Base-by-base conservation (phyloP, 805 yeast species). In the Metschnikowia hibisci region DNA sequence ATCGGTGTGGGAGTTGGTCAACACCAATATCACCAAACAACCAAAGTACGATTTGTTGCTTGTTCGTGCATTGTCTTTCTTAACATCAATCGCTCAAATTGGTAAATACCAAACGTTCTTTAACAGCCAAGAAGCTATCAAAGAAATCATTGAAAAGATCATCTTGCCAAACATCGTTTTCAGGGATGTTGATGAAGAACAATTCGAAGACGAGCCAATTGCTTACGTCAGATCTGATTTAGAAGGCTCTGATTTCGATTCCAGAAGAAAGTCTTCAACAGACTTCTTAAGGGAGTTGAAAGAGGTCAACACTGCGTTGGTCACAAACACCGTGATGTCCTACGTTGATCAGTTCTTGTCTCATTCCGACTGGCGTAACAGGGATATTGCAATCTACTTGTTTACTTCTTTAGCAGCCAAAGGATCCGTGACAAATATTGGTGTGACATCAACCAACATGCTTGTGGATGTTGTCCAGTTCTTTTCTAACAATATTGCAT, bases 151-250 rank as follows among this genome's bases (percentile, higher is more conserved):
- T 4, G 87, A 84, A 55, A 83, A 85, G 53, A 84, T 93, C 50
- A 81, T 93, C 40, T 72, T 93, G 49, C 99, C 99, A 30, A 93
- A 93, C 61, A 81, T 90, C 54, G 77, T 82, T 9, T 74, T 93
- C 46, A 80, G 98, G 57, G 91, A 85, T 44, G 74, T 84, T 2
- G 99, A 93, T 60, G 88, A 87, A 56, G 99, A 95, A 63, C 64
- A 83, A 48, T 91, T 93, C 62, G 99, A 93, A 64, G 99, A 93
- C 64, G 99, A 93, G 60, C 99, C 99, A 29, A 84, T 93, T 42
- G 95, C 87, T 56, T 93, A 76, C 60, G 90, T 90, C 15, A 78
- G 98, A 57, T 77, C 96, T 48, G 99, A 93, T 63, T 71, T 95
- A 35, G 99, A 95, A 65, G 98, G 98, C 5, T 82, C 96, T 0